Base-by-base conservation (phyloP, 768 basidiomycete species). In the Chiua virens region DNA sequence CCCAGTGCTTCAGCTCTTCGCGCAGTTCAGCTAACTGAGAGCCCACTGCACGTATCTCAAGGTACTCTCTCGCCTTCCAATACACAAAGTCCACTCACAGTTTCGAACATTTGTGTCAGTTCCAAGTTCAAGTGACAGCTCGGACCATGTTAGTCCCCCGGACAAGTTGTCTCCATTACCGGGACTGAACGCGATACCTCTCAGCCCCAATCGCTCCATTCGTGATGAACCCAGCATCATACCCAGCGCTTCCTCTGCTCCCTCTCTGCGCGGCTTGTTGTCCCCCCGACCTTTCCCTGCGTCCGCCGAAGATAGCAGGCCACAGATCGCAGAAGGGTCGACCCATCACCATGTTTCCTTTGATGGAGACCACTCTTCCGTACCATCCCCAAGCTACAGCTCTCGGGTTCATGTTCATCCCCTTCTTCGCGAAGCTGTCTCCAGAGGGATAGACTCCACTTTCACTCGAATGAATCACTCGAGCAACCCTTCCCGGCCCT, bases 301-400 rank as follows among this genome's bases (percentile, higher is more conserved):
- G 48, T 54, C 54, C 2, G 41, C 64, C 20, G 53, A 54, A 28
- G 42, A 60, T 42, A 47, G 23, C 11, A 63, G 54, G 8, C 54
- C 63, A 27, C 66, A 60, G 40, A 52, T 60, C 14, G 71, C 75
- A 2, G 75, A 79, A 6, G 64, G 68, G 8, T 74, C 76, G 3
- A 53, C 62, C 4, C 72, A 66, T 34, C 80, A 79, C 53, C 76
- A 79, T 36, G 74, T 81, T 32, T 81, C 80, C 0, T 80, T 81
- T 18, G 83, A 86, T 27, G 20, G 61, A 70, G 34, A 74, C 73
- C 21, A 63, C 72, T 1, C 69, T 71, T 21, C 54, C 56, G 38
- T 74, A 67, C 14, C 48, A 70, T 69, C 50, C 55, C 74, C 52
- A 61, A 68, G 50, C 72, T 41, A 60, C 37, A 65, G 45, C 20